A percentile compares a stretch with the other conserved stretches of the same genome.
phyloP scores from a whole-genome alignment of 2,329 filamentous ascomycete species.

The Talaromyces marneffei region DNA sequence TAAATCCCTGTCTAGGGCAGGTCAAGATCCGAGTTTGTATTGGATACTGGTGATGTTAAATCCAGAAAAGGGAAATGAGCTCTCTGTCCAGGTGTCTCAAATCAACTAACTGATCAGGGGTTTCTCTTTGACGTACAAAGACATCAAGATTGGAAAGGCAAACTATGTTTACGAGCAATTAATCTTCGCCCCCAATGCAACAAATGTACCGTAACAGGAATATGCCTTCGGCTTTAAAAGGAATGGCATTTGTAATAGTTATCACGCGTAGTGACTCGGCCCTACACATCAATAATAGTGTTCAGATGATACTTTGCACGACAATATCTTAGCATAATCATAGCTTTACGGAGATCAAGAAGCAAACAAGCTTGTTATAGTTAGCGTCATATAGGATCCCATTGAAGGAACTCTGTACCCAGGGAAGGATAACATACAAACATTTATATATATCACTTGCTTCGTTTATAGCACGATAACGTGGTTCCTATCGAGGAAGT shows the following conservation, averaged over 20 bases:
- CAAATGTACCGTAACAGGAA: neutral
- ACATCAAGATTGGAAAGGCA: neutral
- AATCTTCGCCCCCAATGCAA: slow-evolving; percentile 2
- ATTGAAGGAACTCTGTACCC: neutral
- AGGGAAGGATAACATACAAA: neutral
- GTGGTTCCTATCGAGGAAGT: too few relatives aligned
- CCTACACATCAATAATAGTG: neutral
- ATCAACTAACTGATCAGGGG: too few relatives aligned
- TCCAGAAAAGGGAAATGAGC: neutral
- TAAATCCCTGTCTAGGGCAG: neutral
- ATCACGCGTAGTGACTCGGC: neutral
- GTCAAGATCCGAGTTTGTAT: neutral
- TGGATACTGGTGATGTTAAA: neutral
- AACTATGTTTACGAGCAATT: neutral
- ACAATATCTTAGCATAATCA: neutral
- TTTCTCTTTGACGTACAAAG: neutral
- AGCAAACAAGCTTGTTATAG: neutral
- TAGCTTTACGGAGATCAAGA: neutral
- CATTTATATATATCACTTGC: neutral
- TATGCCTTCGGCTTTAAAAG: neutral
- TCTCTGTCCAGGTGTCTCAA: neutral
- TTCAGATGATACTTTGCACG: neutral
- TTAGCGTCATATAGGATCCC: neutral
- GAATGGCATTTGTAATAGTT: neutral
- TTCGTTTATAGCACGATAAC: too few relatives aligned